Evolutionary conservation across 768 basidiomycete species (phyloP).

Genomic region (Vararia minispora): DNA sequence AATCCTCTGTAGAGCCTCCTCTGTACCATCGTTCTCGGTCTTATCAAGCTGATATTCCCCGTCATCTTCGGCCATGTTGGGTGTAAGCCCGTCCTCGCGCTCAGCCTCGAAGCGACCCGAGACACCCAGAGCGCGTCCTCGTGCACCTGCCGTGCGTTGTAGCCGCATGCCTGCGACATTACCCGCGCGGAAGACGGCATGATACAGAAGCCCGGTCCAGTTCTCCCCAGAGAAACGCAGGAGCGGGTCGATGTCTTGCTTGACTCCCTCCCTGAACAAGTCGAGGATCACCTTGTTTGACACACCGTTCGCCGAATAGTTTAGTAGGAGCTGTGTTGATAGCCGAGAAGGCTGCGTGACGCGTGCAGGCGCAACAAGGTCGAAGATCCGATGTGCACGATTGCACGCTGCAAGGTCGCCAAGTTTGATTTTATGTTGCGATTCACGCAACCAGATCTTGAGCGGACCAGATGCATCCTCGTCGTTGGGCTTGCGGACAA

Average conservation of each 20-base stretch:
- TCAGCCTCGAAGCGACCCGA: conserved; percentile 23
- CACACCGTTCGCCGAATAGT: conserved; percentile 51
- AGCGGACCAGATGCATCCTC: conserved; percentile 15
- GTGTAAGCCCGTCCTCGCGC: too few relatives aligned
- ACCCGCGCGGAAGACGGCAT: conserved; percentile 36
- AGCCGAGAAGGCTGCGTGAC: conserved; percentile 31
- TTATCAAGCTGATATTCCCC: conserved; percentile 15
- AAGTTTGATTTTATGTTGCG: conserved; percentile 22
- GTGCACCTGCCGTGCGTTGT: conserved; percentile 32
- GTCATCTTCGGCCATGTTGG: conserved; percentile 14
- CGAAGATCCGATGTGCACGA: conserved; percentile 48
- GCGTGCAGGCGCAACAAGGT: conserved; percentile 34
- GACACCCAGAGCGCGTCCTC: conserved; percentile 49
- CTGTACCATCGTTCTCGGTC: conserved; percentile 7
- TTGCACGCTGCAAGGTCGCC: conserved; percentile 7
- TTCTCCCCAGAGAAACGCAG: conserved; percentile 38
- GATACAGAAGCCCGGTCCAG: conserved; percentile 38
- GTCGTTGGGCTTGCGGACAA: conserved; percentile 21
- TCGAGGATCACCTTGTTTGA: conserved; percentile 29
- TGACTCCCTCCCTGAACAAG: conserved; percentile 40
- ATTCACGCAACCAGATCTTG: conserved; percentile 24
- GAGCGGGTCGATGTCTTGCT: conserved; percentile 35
- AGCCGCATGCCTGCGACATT: conserved; percentile 33
- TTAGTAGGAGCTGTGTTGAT: conserved; percentile 46
- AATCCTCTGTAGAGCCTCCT: too few relatives aligned